Conservation (phyloP, 306 rosid genomes). For the Acmispon strigosus region DNA sequence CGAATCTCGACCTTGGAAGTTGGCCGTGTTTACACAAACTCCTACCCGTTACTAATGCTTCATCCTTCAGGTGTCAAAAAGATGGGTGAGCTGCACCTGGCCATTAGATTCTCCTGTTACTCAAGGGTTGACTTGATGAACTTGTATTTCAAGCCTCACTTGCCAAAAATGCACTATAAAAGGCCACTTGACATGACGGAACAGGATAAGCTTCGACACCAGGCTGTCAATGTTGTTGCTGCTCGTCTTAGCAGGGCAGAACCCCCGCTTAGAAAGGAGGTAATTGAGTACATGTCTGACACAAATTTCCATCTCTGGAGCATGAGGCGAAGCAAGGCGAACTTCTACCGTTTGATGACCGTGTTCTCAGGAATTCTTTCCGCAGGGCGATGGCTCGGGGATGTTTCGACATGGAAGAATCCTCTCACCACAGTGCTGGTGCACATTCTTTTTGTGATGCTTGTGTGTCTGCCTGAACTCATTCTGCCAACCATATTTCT, state of each 20-base stretch:
- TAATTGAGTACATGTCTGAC: slow-evolving; percentile 90
- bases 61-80: slow-evolving; percentile 93
- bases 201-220: slow-evolving; percentile 76
- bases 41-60: slow-evolving; percentile 72
- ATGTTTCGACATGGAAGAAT: slow-evolving; percentile 65
- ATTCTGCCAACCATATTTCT: slow-evolving; percentile 76
- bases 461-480: slow-evolving; percentile 78
- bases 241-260: slow-evolving; percentile 82
- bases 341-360: slow-evolving; percentile 71
- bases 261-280: slow-evolving; percentile 86
- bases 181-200: slow-evolving; percentile 63
- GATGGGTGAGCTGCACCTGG: slow-evolving; percentile 91
- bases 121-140: slow-evolving; percentile 57
- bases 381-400: slow-evolving; percentile 68
- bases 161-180: slow-evolving; percentile 91
- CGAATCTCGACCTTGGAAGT: slow-evolving; percentile 82
- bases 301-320: slow-evolving; percentile 85
- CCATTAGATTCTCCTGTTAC: slow-evolving; percentile 69
- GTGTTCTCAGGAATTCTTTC: slow-evolving; percentile 67
- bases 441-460: slow-evolving; percentile 76
- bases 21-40: slow-evolving; percentile 68
- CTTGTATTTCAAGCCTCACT: slow-evolving; percentile 55
- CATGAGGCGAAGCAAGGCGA: slow-evolving; percentile 98
- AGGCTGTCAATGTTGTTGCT: slow-evolving; percentile 78
- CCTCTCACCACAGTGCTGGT: slow-evolving; percentile 70